Evolutionary conservation across 305 asterid genomes (phyloP), one percentile per base, ranked within the genome.

Genomic region (Fraxinus velutina): DNA sequence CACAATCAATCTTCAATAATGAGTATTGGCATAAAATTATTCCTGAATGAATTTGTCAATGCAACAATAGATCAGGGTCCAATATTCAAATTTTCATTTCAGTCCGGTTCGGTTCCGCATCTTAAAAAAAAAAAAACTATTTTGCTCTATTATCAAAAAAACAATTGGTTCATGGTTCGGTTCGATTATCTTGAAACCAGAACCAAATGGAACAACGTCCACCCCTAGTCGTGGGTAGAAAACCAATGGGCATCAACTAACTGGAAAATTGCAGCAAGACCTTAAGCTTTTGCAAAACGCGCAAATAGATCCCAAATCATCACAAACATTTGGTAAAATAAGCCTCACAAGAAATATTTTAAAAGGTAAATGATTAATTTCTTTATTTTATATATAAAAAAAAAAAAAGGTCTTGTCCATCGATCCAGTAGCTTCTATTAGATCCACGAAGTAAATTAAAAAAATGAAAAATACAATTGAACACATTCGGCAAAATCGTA

Each of bases 361-460:
- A 36, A 36, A 36, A 36, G 9, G 42, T 36, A 5, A 36, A 36
- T 36, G 42, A 6, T 36, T 36, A 36, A 6, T 36, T 36, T 36
- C 42, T 36, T 5, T 5, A 36, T 5, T 6, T 36, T 32, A 3
- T 32, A 32, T 30, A 3, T 3, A 32, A 1, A 29, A 0, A 32
- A 36, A 36, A 36, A 36, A 36, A 36, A 6, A 1, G 7, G 10
- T 36, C 8, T 37, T 37, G 44, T 9, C 32, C 12, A 68, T 4
- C 17, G 66, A 83, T 83, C 88, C 78, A 80, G 87, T 81, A 86
- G 30, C 60, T 82, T 86, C 86, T 68, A 66, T 66, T 39, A 73
- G 84, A 83, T 71, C 80, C 81, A 76, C 80, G 78, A 83, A 75
- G 83, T 76, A 81, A 77, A 52, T 13, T 36, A 36, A 22, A 32